Conservation (phyloP, 345 rosid genomes). For the Jatropha curcas region DNA sequence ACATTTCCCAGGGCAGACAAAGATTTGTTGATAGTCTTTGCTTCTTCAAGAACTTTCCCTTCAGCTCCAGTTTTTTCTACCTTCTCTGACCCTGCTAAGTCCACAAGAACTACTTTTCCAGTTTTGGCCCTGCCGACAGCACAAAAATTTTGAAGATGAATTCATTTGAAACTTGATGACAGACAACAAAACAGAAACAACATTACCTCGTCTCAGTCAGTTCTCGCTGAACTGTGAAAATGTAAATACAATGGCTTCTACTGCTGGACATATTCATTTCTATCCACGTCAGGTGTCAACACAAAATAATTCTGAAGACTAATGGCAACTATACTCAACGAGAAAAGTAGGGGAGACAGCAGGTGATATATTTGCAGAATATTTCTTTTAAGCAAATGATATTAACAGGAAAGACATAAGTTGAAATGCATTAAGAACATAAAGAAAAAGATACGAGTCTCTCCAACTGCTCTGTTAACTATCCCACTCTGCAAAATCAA, state of each 20-base stretch:
- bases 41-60: slow-evolving; percentile 92
- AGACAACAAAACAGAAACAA: slow-evolving; percentile 4
- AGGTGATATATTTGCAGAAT: neutral
- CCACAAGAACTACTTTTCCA: slow-evolving; percentile 78
- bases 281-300: slow-evolving; percentile 37
- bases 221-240: slow-evolving; percentile 60
- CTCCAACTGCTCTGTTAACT: slow-evolving; percentile 84
- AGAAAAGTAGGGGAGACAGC: neutral
- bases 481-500: slow-evolving; percentile 65
- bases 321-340: neutral
- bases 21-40: slow-evolving; percentile 89
- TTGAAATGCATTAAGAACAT: neutral
- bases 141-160: slow-evolving; percentile 6
- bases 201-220: slow-evolving; percentile 56
- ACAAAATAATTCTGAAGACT: slow-evolving; percentile 18
- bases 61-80: slow-evolving; percentile 96
- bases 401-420: neutral
- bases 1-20: slow-evolving; percentile 89
- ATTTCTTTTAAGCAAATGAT: neutral
- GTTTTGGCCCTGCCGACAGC: slow-evolving; percentile 47
- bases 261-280: slow-evolving; percentile 96
- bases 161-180: neutral
- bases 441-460: slow-evolving; percentile 75
- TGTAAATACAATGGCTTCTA: slow-evolving; percentile 79
- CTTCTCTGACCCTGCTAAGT: slow-evolving; percentile 95